phyloP scores from a whole-genome alignment of 2,329 filamentous ascomycete species.

The Laburnicola sp. region DNA sequence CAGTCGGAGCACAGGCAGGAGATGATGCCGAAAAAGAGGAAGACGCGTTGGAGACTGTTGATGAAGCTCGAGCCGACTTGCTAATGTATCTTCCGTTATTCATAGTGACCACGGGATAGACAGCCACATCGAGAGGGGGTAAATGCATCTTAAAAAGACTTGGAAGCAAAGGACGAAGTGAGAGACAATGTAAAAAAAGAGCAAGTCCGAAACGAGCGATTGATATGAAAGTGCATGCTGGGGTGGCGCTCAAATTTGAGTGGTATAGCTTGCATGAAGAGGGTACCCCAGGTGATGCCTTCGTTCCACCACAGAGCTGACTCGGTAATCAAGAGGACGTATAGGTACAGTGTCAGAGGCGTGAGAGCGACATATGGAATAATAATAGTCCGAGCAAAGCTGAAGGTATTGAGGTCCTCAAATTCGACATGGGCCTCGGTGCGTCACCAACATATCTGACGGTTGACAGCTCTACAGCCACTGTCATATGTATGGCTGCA shows the following conservation, averaged over 20 bases:
- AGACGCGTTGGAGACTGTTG: conserved; percentile 30
- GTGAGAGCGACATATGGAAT: conserved; percentile 12
- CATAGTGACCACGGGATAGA: conserved; percentile 41
- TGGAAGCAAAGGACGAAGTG: conserved; percentile 11
- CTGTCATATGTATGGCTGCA: conserved; percentile 17
- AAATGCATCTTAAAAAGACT: conserved; percentile 41
- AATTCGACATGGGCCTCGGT: conserved; percentile 15
- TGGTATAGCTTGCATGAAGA: conserved; percentile 3
- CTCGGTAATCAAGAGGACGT: conserved; percentile 1
- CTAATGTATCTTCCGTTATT: conserved; percentile 34
- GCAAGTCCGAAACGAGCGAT: conserved; percentile 17
- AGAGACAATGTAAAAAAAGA: conserved; percentile 17
- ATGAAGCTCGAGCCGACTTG: conserved; percentile 27
- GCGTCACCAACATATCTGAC: conserved; percentile 11
- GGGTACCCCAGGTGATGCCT: conserved; percentile 1
- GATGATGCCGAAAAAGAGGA: conserved; percentile 33
- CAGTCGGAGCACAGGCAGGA: conserved; percentile 20
- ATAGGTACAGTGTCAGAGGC: conserved; percentile 8
- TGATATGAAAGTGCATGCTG: conserved; percentile 21
- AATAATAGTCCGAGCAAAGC: conserved; percentile 26
- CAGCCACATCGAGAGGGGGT: conserved; percentile 39
- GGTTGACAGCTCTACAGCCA: conserved; percentile 14
- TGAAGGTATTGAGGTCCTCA: conserved; percentile 14
- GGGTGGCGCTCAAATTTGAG: conserved; percentile 23
- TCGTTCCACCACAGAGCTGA: conserved; percentile 1